Evolutionary conservation across 2,329 filamentous ascomycete genomes (phyloP).

Genomic region (Gaeumannomyces sp.): DNA sequence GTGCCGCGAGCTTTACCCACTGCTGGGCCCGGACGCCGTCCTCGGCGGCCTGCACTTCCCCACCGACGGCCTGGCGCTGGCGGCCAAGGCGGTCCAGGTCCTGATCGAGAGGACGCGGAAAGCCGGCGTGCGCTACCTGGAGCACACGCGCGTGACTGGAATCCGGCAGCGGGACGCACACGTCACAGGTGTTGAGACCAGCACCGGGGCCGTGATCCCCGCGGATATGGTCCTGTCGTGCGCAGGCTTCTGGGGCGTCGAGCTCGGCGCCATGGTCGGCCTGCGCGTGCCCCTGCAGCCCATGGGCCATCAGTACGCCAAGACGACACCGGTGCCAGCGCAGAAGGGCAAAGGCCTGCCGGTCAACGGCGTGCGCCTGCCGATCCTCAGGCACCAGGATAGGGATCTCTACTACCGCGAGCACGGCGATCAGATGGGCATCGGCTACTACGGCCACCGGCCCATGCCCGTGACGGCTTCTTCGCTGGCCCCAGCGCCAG

Average conservation of each 20-base stretch:
- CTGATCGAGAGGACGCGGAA: conserved; percentile 51
- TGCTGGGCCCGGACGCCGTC: conserved; percentile 45
- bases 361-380: conserved; percentile 43
- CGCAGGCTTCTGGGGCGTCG: conserved; percentile 61
- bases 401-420: conserved; percentile 60
- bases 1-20: conserved; percentile 47
- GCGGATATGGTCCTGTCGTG: conserved; percentile 58
- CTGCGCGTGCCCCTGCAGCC: conserved; percentile 52
- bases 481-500: conserved; percentile 45
- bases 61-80: conserved; percentile 53
- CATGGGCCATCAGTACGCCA: conserved; percentile 58
- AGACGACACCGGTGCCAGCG: conserved; percentile 47
- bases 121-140: conserved; percentile 54
- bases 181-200: conserved; percentile 52
- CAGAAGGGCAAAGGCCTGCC: background rate
- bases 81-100: conserved; percentile 54
- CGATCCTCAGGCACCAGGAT: conserved; percentile 58
- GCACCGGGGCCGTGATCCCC: conserved; percentile 31
- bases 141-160: conserved; percentile 49
- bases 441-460: conserved; percentile 58
- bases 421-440: conserved; percentile 56
- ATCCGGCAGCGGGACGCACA: conserved; percentile 42
- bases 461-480: conserved; percentile 55
- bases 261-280: conserved; percentile 56
- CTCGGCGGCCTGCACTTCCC: conserved; percentile 56